Conservation (phyloP, 306 rosid species). For the Crotalaria pallida region DNA sequence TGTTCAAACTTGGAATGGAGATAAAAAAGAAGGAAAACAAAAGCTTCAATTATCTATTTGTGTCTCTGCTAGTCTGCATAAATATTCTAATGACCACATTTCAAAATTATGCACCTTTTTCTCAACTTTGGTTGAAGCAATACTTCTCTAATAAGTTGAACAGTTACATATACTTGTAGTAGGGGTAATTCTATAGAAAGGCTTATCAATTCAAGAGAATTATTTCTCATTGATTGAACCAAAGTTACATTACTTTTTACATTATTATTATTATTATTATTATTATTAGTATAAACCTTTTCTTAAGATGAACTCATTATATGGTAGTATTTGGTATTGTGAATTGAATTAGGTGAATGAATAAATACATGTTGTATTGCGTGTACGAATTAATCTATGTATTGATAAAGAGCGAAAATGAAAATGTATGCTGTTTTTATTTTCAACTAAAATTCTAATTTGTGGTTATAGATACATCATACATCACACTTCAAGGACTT, state of each 20-base stretch:
- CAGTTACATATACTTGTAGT: background rate
- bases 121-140: background rate
- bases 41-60: background rate
- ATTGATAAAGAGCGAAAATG: background rate
- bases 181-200: background rate
- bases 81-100: background rate
- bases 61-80: background rate
- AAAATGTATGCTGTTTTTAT: background rate
- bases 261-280: too few relatives aligned
- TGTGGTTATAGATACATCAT: background rate
- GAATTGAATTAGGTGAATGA: background rate
- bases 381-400: background rate
- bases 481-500: background rate
- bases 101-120: background rate
- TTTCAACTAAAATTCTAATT: background rate
- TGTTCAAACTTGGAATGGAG: background rate
- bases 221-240: background rate
- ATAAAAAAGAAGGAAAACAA: background rate
- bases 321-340: background rate
- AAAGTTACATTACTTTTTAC: too few relatives aligned
- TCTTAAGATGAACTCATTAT: too few relatives aligned
- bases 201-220: background rate
- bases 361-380: background rate
- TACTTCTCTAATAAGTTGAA: background rate
- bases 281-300: too few relatives aligned